Evolutionary conservation across 306 rosid species (phyloP).

Genomic region (Crataegus laevigata): DNA sequence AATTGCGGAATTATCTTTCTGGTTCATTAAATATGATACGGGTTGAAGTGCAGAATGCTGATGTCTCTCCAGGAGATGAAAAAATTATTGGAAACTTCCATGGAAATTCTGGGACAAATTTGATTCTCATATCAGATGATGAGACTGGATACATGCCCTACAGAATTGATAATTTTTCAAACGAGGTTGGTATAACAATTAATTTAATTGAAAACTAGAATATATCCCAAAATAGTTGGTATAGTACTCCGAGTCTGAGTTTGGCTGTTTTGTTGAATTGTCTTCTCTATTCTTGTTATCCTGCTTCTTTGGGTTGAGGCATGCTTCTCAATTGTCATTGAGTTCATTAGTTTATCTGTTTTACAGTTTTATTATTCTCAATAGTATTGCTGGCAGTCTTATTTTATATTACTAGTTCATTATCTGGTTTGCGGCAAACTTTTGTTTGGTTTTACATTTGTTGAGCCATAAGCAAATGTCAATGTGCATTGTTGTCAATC

Average conservation of each 20-base stretch:
- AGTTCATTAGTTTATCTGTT: background rate
- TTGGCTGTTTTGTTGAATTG: background rate
- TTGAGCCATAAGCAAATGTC: background rate
- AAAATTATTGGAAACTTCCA: conserved; percentile 75
- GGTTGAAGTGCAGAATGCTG: conserved; percentile 95
- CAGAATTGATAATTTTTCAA: conserved; percentile 89
- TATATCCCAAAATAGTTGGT: conserved; percentile 5
- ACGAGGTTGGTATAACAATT: conserved; percentile 62
- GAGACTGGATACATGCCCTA: conserved; percentile 95
- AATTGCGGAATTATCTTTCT: conserved; percentile 67
- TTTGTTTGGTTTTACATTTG: background rate
- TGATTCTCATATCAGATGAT: conserved; percentile 93
- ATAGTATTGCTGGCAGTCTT: background rate
- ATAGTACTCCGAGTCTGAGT: background rate
- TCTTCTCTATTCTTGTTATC: background rate
- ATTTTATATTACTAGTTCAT: background rate
- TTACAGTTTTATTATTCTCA: background rate
- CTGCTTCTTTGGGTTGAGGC: background rate
- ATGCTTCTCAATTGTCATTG: background rate
- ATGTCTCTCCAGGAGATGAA: conserved; percentile 69
- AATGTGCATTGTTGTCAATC: background rate
- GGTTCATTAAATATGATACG: conserved; percentile 67
- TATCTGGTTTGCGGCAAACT: background rate
- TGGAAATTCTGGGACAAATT: conserved; percentile 85
- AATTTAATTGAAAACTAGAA: conserved; percentile 2